Evolutionary conservation across 768 basidiomycete genomes (phyloP).

Genomic region (Ramaria sp.): DNA sequence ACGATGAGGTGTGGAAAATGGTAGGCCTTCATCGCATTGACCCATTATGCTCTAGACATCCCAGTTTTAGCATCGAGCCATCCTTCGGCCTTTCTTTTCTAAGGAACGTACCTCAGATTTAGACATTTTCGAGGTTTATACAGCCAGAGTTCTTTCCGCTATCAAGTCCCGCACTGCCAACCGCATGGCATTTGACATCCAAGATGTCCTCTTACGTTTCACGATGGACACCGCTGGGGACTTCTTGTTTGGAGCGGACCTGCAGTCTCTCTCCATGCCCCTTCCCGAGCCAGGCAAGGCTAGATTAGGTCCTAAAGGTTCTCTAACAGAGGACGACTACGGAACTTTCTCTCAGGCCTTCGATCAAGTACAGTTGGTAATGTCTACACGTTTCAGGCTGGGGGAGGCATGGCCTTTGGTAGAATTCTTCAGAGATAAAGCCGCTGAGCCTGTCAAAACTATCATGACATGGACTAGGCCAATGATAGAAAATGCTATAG

Average conservation of each 20-base stretch:
- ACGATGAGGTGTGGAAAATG: constrained; percentile 43
- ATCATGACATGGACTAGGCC: constrained; percentile 46
- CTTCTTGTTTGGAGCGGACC: constrained; percentile 57
- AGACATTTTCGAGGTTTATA: constrained; percentile 51
- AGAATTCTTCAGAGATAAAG: constrained; percentile 31
- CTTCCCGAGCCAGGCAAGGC: constrained; percentile 41
- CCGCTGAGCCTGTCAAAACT: constrained; percentile 23
- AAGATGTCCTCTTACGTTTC: constrained; percentile 60
- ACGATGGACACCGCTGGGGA: constrained; percentile 64
- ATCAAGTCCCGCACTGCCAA: constrained; percentile 13
- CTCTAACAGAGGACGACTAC: constrained; percentile 46
- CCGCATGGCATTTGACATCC: constrained; percentile 43
- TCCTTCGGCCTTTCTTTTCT: constrained; percentile 65
- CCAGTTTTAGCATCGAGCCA: constrained; percentile 44
- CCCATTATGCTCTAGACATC: constrained; percentile 7
- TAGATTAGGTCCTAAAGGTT: constrained; percentile 44
- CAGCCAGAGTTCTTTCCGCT: constrained; percentile 24
- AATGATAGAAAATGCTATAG: constrained; percentile 43
- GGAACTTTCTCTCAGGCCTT: constrained; percentile 42
- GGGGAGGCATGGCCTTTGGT: constrained; percentile 33
- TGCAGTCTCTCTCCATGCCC: constrained; percentile 46
- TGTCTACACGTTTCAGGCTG: constrained; percentile 23
- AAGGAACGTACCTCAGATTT: constrained; percentile 64
- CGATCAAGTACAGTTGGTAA: constrained; percentile 28
- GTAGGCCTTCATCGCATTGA: constrained; percentile 22